A percentile compares a stretch with the other conserved stretches of the same genome.
These are phyloP conservation scores for Yamadazyma taylorii DNA, from an alignment of 1,139 yeast genomes.

Conservation along the genomic window DNA sequence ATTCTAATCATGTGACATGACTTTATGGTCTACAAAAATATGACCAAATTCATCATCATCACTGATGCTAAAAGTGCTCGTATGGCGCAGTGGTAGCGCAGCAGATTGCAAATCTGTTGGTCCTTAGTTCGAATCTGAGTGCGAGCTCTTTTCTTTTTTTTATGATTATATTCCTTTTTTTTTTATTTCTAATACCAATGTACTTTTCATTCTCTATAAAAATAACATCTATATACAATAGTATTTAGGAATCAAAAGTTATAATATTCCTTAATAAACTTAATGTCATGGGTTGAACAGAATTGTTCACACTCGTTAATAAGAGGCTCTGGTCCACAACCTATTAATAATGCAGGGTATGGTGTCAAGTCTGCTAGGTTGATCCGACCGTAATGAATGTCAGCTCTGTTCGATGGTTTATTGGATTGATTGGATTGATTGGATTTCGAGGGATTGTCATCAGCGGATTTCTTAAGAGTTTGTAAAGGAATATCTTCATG, in stretches of 20 bases:
- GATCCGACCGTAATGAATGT: background rate
- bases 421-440: no score
- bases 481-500: conserved; percentile 18
- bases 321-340: conserved; percentile 67
- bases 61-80: conserved; percentile 29
- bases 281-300: conserved; percentile 2
- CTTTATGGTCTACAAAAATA: no score
- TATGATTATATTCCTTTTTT: background rate
- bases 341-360: conserved; percentile 38
- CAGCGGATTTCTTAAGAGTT: conserved; percentile 1
- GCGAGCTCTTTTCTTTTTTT: conserved; percentile 34
- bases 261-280: conserved; percentile 7
- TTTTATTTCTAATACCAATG: background rate
- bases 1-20: no score
- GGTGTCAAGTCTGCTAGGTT: background rate
- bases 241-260: conserved; percentile 1
- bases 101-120: conserved; percentile 58
- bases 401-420: background rate
- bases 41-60: no score
- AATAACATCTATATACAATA: no score
- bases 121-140: conserved; percentile 54
- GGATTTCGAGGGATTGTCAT: no score
- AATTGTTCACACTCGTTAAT: conserved; percentile 47
- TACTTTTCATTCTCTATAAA: no score
- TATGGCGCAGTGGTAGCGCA: conserved; percentile 59